These are phyloP conservation scores for Neurospora cerealis DNA, from an alignment of 495 filamentous ascomycete species.

Conservation along the genomic window DNA sequence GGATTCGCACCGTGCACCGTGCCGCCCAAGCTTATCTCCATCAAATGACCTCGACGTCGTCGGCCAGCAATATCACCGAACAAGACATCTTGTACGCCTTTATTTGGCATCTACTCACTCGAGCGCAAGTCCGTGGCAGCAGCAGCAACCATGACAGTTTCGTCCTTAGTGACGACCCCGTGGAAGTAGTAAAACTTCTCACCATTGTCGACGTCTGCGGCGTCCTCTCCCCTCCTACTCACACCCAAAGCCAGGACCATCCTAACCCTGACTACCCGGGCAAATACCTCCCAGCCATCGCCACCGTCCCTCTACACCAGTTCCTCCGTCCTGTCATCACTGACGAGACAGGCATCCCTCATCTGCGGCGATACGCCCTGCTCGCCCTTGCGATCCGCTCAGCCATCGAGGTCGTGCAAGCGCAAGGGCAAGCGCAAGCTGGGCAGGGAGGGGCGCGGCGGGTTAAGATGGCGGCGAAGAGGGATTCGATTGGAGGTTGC, in stretches of 20 bases:
- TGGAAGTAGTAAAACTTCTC: neutral
- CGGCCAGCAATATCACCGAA: neutral
- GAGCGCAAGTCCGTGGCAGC: neutral
- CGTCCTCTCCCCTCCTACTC: neutral
- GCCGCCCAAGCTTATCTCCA: neutral
- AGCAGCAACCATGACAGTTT: neutral
- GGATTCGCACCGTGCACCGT: neutral
- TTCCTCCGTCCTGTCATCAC: neutral
- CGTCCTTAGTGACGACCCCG: neutral
- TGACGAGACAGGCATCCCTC: neutral
- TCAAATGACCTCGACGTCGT: neutral
- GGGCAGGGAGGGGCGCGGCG: neutral
- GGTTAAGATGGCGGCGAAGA: neutral
- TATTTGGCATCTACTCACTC: neutral
- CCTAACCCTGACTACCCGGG: neutral
- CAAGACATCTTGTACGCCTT: neutral
- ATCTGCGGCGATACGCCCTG: neutral
- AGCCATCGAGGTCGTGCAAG: neutral
- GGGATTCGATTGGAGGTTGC: neutral
- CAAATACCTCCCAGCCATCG: neutral
- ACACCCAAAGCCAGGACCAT: neutral
- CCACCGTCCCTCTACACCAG: neutral
- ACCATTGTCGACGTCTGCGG: neutral
- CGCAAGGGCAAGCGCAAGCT: neutral
- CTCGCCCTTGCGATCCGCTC: neutral